Evolutionary conservation across 345 rosid species (phyloP), one percentile per base, ranked within the genome.

Genomic region (Pistacia atlantica): DNA sequence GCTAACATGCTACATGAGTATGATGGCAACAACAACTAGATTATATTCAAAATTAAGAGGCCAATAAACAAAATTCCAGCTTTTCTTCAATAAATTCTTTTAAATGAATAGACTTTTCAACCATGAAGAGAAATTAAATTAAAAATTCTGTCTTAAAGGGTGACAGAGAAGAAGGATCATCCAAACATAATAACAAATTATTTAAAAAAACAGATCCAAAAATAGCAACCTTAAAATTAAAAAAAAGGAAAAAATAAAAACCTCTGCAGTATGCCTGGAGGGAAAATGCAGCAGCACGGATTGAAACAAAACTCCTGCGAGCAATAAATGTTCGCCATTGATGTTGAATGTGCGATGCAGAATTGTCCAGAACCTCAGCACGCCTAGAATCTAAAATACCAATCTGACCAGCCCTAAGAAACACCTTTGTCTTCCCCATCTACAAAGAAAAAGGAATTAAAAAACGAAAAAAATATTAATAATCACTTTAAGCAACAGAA

Each of bases 341-440:
- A 74, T 78, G 89, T 77, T 96, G 99, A 80, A 96, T 89, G 69
- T 84, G 57, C 85, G 86, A 90, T 66, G 97, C 93, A 84, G 99
- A 89, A 84, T 68, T 78, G 77, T 96, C 95, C 75, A 96, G 89
- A 82, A 92, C 92, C 91, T 92, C 97, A 65, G 97, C 89, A 69
- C 99, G 86, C 65, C 83, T 91, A 7, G 89, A 84, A 80, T 96
- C 98, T 74, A 96, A 89, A 78, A 88, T 81, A 56, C 98, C 99
- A 83, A 96, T 93, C 85, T 96, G 98, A 78, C 99, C 97, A 81
- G 98, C 95, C 84, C 99, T 89, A 57, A 96, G 97, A 83, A 92
- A 96, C 61, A 96, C 99, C 84, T 93, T 96, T 63, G 91, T 91
- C 88, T 77, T 89, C n/a, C 99, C 99, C 83, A 93, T 80, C 99